Evolutionary conservation across 371 early-diverging fungal species (phyloP).

Genomic region (Mortierella sp.): DNA sequence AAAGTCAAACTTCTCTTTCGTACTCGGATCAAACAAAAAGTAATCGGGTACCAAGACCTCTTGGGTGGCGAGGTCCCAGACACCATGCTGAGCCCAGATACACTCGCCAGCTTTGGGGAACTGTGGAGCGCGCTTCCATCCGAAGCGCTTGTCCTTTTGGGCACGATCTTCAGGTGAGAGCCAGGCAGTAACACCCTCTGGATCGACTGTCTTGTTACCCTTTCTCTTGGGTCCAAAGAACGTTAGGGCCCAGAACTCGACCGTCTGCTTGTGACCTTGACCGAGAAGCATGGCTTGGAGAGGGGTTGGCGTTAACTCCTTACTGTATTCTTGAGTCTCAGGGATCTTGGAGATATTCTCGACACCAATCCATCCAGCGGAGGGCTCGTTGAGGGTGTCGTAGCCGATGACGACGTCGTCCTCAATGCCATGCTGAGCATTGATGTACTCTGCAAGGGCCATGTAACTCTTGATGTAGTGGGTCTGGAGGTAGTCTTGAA

Average conservation of each 20-base stretch:
- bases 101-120: constrained; percentile 68
- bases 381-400: constrained; percentile 85
- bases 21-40: constrained; percentile 66
- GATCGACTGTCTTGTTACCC: constrained; percentile 63
- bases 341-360: constrained; percentile 67
- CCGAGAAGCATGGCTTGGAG: constrained; percentile 77
- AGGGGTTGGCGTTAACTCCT: constrained; percentile 74
- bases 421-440: constrained; percentile 59
- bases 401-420: constrained; percentile 78
- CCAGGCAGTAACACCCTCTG: constrained; percentile 69
- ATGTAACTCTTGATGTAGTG: constrained; percentile 73
- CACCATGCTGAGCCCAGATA: constrained; percentile 79
- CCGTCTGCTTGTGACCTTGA: constrained; percentile 65
- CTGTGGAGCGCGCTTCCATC: constrained; percentile 62
- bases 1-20: constrained; percentile 62
- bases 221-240: constrained; percentile 71
- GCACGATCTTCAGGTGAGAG: constrained; percentile 54
- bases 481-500: constrained; percentile 82
- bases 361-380: constrained; percentile 71
- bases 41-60: constrained; percentile 65
- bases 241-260: constrained; percentile 71
- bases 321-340: constrained; percentile 66
- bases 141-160: constrained; percentile 60
- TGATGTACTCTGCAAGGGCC: constrained; percentile 64
- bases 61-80: constrained; percentile 69